Evolutionary conservation across 2,329 filamentous ascomycete genomes (phyloP).

Genomic region (Penicillium thymicola): DNA sequence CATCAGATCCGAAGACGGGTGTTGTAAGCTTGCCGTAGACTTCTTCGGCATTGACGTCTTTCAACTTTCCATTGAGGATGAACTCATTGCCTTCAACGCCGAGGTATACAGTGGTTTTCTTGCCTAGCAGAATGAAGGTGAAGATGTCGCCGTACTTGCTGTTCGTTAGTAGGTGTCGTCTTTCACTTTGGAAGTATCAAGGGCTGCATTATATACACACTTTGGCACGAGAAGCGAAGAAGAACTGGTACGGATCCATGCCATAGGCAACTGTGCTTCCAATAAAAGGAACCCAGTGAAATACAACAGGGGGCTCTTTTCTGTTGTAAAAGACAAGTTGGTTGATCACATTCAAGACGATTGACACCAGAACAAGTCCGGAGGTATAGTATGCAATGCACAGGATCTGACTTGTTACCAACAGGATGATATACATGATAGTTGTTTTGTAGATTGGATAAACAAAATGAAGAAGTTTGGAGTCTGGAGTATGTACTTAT

Average conservation of each 20-base stretch:
- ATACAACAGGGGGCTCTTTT: slow-evolving; percentile 74
- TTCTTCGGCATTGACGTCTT: slow-evolving; percentile 87
- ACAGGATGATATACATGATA: slow-evolving; percentile 15
- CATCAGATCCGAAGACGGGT: slow-evolving; percentile 74
- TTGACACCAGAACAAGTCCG: slow-evolving; percentile 49
- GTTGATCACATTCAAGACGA: slow-evolving; percentile 70
- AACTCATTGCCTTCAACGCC: slow-evolving; percentile 85
- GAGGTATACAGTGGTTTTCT: slow-evolving; percentile 82
- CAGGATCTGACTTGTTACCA: slow-evolving; percentile 17
- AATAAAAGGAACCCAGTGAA: slow-evolving; percentile 68
- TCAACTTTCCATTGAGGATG: slow-evolving; percentile 86
- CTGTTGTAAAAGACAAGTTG: slow-evolving; percentile 74
- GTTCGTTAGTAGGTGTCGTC: slow-evolving; percentile 12
- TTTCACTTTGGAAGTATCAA: background rate
- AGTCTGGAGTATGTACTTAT: background rate
- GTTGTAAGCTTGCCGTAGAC: slow-evolving; percentile 75
- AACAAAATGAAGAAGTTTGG: background rate
- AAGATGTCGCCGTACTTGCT: slow-evolving; percentile 80
- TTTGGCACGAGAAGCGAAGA: slow-evolving; percentile 68
- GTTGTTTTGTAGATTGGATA: background rate
- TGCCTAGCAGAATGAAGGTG: slow-evolving; percentile 83
- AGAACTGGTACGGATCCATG: slow-evolving; percentile 72
- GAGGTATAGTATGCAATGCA: slow-evolving; percentile 25
- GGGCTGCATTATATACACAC: slow-evolving; percentile 41
- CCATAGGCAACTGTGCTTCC: slow-evolving; percentile 47